Conservation (phyloP, 78 protist genomes). For the Creolimax fragrantissima region DNA sequence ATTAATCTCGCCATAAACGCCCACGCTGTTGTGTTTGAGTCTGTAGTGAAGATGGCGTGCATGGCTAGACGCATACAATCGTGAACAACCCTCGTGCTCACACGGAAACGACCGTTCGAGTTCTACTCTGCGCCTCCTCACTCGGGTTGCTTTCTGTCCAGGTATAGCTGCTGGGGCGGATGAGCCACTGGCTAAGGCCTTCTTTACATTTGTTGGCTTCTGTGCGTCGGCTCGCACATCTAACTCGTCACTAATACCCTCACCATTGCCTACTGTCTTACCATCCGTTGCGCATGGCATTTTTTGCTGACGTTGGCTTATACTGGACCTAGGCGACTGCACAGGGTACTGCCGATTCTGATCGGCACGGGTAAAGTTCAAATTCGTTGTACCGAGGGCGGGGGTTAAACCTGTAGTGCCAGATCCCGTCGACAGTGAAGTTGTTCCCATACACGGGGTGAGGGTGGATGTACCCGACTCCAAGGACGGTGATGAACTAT, state of each 20-base stretch:
- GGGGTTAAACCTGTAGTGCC: not conserved
- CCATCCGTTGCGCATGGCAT: too few species aligned
- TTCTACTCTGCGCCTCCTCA: not conserved
- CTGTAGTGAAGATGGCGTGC: not conserved
- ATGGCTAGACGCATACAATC: not conserved
- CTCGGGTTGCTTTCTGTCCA: not conserved
- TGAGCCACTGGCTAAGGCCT: too few species aligned
- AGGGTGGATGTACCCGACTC: too few species aligned
- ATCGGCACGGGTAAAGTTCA: not conserved
- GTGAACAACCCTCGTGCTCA: not conserved
- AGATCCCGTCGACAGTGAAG: not conserved
- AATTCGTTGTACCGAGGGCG: not conserved
- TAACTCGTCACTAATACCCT: not conserved
- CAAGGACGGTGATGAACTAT: too few species aligned
- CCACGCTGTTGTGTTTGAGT: not conserved
- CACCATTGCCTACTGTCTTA: not conserved
- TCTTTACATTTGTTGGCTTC: not conserved
- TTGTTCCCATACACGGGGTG: too few species aligned
- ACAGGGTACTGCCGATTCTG: not conserved
- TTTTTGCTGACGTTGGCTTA: not conserved
- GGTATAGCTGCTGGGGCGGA: too few species aligned
- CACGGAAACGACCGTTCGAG: not conserved
- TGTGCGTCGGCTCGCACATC: not conserved
- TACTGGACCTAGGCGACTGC: too few species aligned
- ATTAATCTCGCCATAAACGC: too few species aligned